A percentile compares a stretch with the other conserved stretches of the same genome.
Conservation (phyloP, 495 filamentous ascomycete genomes). For the Clohesyomyces aquaticus region DNA sequence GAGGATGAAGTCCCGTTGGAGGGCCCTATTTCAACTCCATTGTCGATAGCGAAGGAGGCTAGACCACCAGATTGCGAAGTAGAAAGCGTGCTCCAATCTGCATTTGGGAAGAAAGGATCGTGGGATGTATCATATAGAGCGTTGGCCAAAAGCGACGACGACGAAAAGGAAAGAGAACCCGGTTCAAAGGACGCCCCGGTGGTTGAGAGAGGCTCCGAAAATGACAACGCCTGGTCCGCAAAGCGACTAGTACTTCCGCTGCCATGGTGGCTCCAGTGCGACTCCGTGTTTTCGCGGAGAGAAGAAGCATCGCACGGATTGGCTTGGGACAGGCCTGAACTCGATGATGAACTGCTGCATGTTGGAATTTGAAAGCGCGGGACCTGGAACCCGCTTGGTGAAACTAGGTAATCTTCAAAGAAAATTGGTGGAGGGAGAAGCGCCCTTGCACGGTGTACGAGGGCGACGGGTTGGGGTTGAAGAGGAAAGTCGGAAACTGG, state of each 20-base stretch:
- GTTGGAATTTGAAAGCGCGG: constrained; percentile 16
- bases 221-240: constrained; percentile 21
- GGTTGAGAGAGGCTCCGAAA: constrained; percentile 2
- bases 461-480: constrained; percentile 16
- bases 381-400: constrained; percentile 21
- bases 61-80: constrained; percentile 13
- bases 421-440: constrained; percentile 18
- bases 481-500: constrained; percentile 6
- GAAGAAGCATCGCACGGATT: constrained; percentile 9
- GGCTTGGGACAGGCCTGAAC: constrained; percentile 5
- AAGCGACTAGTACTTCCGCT: constrained; percentile 8
- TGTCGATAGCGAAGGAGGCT: constrained; percentile 11
- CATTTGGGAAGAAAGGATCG: constrained; percentile 3
- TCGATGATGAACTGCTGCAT: constrained; percentile 18
- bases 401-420: constrained; percentile 34
- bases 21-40: background rate
- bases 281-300: constrained; percentile 26
- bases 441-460: constrained; percentile 28
- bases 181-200: background rate
- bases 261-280: constrained; percentile 18
- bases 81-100: constrained; percentile 22
- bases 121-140: constrained; percentile 7
- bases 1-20: background rate
- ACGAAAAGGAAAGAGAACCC: constrained; percentile 15
- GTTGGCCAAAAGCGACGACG: constrained; percentile 16